Evolutionary conservation across 257 asterid genomes (phyloP), one percentile per base, ranked within the genome.

Genomic region (Paraleonurus japonicus): DNA sequence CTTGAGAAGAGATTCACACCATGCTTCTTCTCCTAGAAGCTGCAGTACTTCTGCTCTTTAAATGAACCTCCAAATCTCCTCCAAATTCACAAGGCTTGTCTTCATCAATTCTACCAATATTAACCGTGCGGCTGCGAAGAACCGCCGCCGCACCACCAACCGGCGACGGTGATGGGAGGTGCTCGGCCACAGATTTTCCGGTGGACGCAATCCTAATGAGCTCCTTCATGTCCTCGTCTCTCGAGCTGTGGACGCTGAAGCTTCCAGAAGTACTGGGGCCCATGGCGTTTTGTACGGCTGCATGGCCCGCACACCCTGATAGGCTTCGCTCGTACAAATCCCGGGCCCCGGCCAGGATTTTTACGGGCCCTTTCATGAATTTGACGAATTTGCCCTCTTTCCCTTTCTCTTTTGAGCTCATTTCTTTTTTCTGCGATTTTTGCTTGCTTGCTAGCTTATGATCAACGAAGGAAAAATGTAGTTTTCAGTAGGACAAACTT

Each of bases 61-160:
- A 50, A 69, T 41, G 78, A 20, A 64, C 67, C 77, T 33, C 71
- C 71, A 57, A 13, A 13, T 45, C 70, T 11, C 64, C 84, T 4
- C 78, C 87, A 8, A 80, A 85, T 7, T 87, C 90, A 48, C 65
- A 82, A 13, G 90, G 72, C 69, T 63, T 64, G 2, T 90, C 87
- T 76, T 90, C 96, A 59, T 88, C 96, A 17, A 90, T 90, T 76
- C 87, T 67, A 4, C 90, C 90, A 57, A 88, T 51, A 3, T 73
- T 67, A 0, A 82, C 84, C 10, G 81, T 81, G 2, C 75, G 87
- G 76, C 91, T 85, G 37, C 79, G 77, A 3, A 53, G 13, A 32
- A 71, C 63, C 27, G 12, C 30, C 88, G 84, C 55, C 59, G 23
- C 4, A n/a, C n/a, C n/a, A n/a, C n/a, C n/a, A 41, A 57, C 26